Base-by-base conservation (phyloP, 306 rosid species). In the Vigna nakashimae region DNA sequence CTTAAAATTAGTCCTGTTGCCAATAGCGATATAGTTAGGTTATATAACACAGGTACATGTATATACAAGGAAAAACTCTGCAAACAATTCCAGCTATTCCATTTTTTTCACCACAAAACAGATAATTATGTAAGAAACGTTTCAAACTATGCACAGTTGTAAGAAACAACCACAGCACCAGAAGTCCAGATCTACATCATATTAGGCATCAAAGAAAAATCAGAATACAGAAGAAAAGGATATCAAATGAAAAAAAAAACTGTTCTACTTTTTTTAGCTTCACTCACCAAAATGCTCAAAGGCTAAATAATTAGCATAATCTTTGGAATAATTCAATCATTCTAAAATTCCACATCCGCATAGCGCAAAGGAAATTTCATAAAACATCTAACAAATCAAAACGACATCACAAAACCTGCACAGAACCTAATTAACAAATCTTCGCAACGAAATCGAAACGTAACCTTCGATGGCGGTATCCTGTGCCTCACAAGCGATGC, bases 381-480 rank as follows among this genome's bases (percentile, higher is more conserved):
- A 38, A 7, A 71, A 17, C 24, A 64, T 9, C 16, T 10, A 70
- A 30, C 28, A 40, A 56, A 13, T 6, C 22, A 73, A 28, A 9
- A 67, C 6, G 16, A n/a, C 9, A 79, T 65, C 20, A 65, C 49
- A 80, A 79, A 71, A 79, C 11, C 63, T 18, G 16, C 64, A 71
- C 4, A 50, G n/a, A 53, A 62, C 28, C 79, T 40, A 40, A 28
- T 2, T 64, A 80, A 36, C 14, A 48, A 75, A 69, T 20, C 42
- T 63, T n/a, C 22, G 56, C 38, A 18, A 56, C 28, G 14, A 58
- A 66, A 26, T 17, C 30, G 50, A 49, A 77, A 43, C 64, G 85
- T 65, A 74, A 94, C 99, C 98, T 63, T 77, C 70, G 32, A 90
- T 88, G 2, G 99, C 88, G 32, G 97, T 90, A 6, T 91, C 84